A percentile compares a stretch with the other conserved stretches of the same genome.
phyloP scores from a whole-genome alignment of 352 stramenopile species.

The Aphanomyces invadans region DNA sequence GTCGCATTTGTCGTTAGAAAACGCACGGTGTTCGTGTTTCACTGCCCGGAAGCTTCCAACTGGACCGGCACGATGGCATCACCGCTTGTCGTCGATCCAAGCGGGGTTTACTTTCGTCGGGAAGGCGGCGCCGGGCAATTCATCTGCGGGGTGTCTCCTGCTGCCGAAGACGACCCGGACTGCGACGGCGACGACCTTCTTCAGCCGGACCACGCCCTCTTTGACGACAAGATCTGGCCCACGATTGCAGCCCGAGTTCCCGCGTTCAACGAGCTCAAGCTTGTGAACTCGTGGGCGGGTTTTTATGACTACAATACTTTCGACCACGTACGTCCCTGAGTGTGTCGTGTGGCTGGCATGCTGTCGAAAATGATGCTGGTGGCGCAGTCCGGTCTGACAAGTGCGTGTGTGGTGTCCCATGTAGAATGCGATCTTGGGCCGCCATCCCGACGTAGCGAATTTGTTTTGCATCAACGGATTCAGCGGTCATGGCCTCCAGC shows the following conservation, averaged over 20 bases:
- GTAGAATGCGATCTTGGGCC: slow-evolving; percentile 78
- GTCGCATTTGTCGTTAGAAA: slow-evolving; percentile 40
- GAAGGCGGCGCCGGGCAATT: slow-evolving; percentile 66
- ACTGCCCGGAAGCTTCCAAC: slow-evolving; percentile 60
- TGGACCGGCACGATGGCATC: slow-evolving; percentile 60
- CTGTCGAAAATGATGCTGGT: no score
- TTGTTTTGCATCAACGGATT: slow-evolving; percentile 82
- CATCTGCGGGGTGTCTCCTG: slow-evolving; percentile 58
- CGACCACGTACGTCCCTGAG: slow-evolving; percentile 43
- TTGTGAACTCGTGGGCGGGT: slow-evolving; percentile 65
- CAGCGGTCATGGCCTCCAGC: slow-evolving; percentile 72
- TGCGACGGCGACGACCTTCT: slow-evolving; percentile 69
- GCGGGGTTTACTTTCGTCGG: slow-evolving; percentile 72
- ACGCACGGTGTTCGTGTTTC: slow-evolving; percentile 68
- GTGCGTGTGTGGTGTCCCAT: no score
- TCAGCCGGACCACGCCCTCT: slow-evolving; percentile 55
- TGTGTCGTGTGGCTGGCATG: background rate
- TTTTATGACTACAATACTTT: slow-evolving; percentile 87
- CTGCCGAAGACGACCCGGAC: slow-evolving; percentile 50
- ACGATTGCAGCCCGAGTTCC: slow-evolving; percentile 68
- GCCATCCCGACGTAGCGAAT: slow-evolving; percentile 69
- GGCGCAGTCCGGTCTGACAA: no score
- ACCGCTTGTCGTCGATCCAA: slow-evolving; percentile 65
- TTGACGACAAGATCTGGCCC: slow-evolving; percentile 74
- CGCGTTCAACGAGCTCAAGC: slow-evolving; percentile 71